These are phyloP conservation scores for Ottelia alismoides DNA, from an alignment of 106 monocot genomes.

Conservation along the genomic window DNA sequence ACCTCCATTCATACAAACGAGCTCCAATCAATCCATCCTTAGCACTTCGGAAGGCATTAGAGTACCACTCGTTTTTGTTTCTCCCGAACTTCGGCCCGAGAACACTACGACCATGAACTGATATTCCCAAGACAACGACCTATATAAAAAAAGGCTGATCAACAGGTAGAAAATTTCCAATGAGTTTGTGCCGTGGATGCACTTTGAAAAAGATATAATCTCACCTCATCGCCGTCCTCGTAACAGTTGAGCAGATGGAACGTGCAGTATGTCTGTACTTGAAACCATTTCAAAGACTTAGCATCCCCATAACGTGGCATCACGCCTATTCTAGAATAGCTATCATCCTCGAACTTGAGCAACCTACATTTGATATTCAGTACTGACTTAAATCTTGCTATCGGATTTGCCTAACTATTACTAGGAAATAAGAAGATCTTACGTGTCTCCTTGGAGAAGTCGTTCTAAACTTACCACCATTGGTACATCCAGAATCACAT, in stretches of 20 bases:
- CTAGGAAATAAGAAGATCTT: too few relatives aligned
- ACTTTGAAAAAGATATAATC: not conserved
- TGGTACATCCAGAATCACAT: conserved; percentile 28
- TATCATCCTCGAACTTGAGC: conserved; percentile 6
- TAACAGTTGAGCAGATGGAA: conserved; percentile 27
- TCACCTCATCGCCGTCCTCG: conserved; percentile 28
- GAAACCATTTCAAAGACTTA: conserved; percentile 17
- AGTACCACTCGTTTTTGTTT: conserved; percentile 25
- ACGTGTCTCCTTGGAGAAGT: conserved; percentile 3
- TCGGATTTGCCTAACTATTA: too few relatives aligned
- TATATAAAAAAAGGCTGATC: not conserved
- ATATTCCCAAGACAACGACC: conserved; percentile 39
- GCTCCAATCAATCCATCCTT: conserved; percentile 15
- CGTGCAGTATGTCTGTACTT: conserved; percentile 10
- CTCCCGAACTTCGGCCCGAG: conserved; percentile 29
- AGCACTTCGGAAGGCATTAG: conserved; percentile 8
- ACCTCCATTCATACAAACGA: conserved; percentile 39
- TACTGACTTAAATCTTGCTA: too few relatives aligned
- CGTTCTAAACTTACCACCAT: conserved; percentile 1
- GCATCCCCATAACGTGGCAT: conserved; percentile 32
- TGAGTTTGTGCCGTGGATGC: too few relatives aligned
- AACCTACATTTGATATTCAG: too few relatives aligned
- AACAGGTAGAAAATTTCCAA: too few relatives aligned
- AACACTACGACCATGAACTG: conserved; percentile 24
- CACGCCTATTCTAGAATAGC: conserved; percentile 19